These are phyloP conservation scores for Paratrimastix pyriformis DNA, from an alignment of 78 protist species.

Conservation along the genomic window DNA sequence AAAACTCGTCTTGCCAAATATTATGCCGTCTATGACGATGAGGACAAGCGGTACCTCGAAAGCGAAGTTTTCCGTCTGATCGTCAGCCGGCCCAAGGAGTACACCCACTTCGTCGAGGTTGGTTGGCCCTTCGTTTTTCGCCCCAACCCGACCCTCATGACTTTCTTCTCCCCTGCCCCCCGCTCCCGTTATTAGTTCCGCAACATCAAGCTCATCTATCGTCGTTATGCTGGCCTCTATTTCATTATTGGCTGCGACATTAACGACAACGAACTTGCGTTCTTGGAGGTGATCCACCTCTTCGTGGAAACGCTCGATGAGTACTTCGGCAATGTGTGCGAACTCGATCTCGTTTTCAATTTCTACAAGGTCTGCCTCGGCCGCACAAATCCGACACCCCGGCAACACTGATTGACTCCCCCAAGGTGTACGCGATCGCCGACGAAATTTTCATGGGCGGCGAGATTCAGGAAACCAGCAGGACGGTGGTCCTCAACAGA, in stretches of 20 bases:
- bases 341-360: slow-evolving; percentile 91
- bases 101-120: slow-evolving; percentile 93
- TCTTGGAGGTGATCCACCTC: slow-evolving; percentile 84
- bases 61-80: slow-evolving; percentile 77
- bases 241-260: slow-evolving; percentile 81
- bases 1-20: slow-evolving; percentile 90
- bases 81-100: slow-evolving; percentile 69
- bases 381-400: background rate
- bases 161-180: background rate
- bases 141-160: background rate
- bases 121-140: background rate
- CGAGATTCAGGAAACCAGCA: slow-evolving; percentile 88
- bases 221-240: slow-evolving; percentile 91
- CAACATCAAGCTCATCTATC: slow-evolving; percentile 71
- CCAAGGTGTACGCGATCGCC: slow-evolving; percentile 71
- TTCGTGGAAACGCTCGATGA: slow-evolving; percentile 85
- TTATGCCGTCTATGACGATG: slow-evolving; percentile 80
- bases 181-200: background rate
- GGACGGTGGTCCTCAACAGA: slow-evolving; percentile 30
- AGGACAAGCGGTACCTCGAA: slow-evolving; percentile 74
- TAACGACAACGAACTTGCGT: slow-evolving; percentile 83
- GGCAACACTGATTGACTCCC: background rate
- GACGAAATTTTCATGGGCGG: slow-evolving; percentile 95
- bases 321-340: slow-evolving; percentile 93
- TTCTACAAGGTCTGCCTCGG: slow-evolving; percentile 56